Evolutionary conservation across 768 basidiomycete species (phyloP), one percentile per base, ranked within the genome.

Genomic region (Obba rivulosa): DNA sequence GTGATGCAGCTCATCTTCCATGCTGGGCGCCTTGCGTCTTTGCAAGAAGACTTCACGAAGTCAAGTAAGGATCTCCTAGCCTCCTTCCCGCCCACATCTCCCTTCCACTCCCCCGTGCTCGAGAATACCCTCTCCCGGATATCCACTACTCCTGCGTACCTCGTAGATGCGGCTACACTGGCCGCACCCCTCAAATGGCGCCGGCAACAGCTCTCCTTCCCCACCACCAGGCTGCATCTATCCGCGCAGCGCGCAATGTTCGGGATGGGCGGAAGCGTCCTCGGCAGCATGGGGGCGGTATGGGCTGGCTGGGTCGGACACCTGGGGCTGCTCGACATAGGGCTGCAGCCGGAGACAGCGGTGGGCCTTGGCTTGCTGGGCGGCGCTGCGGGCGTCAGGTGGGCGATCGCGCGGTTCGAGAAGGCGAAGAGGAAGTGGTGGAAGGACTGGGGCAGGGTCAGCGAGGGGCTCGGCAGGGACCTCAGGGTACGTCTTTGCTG

Each of bases 361-460:
- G 59, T 81, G 22, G 85, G 83, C 2, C 62, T 78, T 0, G 85
- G 83, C 11, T 69, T 75, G 46, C 60, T 91, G 10, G 66, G 73
- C 17, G 70, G 74, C 0, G 60, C 75, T 5, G 56, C 65, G 2
- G 75, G 79, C 40, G 51, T 86, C 36, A 69, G 85, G 36, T 86
- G 83, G 81, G 77, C 75, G 1, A 70, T 84, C 4, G 76, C 78
- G 11, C 70, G 69, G 50, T 90, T 86, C 85, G 84, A 87, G 48
- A 77, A 71, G 54, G 79, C 80, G 3, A 83, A 85, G 62, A 68
- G 64, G 48, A 69, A 67, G 50, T 91, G 86, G 85, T 76, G 77
- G 77, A 72, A 76, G 45, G 85, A 88, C 60, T 84, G 80, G 72
- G 59, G 57, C 17, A 71, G 87, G 42, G 70, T 87, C 3, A 76